phyloP scores from a whole-genome alignment of 768 basidiomycete species.

The Termitomyces eurrhizus region DNA sequence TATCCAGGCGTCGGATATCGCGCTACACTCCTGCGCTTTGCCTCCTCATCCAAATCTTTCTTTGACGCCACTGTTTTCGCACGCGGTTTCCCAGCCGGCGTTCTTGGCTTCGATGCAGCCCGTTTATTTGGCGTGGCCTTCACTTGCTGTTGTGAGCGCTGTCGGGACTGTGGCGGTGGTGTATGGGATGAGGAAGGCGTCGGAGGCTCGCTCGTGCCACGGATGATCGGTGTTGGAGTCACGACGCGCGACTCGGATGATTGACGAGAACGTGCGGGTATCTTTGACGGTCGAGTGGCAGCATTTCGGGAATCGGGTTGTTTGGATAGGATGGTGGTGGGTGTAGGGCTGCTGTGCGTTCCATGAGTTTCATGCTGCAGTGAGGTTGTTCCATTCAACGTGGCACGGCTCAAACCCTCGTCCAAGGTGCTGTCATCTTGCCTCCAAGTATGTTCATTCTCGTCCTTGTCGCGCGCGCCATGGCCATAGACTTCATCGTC shows the following conservation, averaged over 20 bases:
- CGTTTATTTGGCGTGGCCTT: slow-evolving; percentile 26
- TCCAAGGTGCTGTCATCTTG: slow-evolving; percentile 9
- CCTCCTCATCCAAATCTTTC: slow-evolving; percentile 37
- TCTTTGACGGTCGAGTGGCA: slow-evolving; percentile 31
- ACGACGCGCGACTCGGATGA: slow-evolving; percentile 44
- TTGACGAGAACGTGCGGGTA: slow-evolving; percentile 38
- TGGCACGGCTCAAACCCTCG: slow-evolving; percentile 14
- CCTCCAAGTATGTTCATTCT: slow-evolving; percentile 17
- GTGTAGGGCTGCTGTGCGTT: slow-evolving; percentile 38
- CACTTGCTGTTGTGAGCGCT: slow-evolving; percentile 27
- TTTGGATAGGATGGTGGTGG: slow-evolving; percentile 20
- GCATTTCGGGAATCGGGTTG: slow-evolving; percentile 30
- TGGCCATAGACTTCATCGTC: slow-evolving; percentile 12
- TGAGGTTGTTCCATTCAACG: slow-evolving; percentile 14
- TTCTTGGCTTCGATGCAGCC: slow-evolving; percentile 27
- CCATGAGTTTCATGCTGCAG: slow-evolving; percentile 20
- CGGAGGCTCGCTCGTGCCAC: slow-evolving; percentile 35
- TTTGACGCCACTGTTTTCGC: slow-evolving; percentile 39
- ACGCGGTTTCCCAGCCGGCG: slow-evolving; percentile 27
- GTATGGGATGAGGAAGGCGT: slow-evolving; percentile 27
- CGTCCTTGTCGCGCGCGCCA: slow-evolving; percentile 22
- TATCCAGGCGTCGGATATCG: slow-evolving; percentile 58
- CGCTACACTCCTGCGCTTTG: slow-evolving; percentile 56
- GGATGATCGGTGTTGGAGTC: slow-evolving; percentile 31
- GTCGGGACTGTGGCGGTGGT: slow-evolving; percentile 19